Evolutionary conservation across 2,329 filamentous ascomycete genomes (phyloP).

Genomic region (Macrophomina phaseolina): DNA sequence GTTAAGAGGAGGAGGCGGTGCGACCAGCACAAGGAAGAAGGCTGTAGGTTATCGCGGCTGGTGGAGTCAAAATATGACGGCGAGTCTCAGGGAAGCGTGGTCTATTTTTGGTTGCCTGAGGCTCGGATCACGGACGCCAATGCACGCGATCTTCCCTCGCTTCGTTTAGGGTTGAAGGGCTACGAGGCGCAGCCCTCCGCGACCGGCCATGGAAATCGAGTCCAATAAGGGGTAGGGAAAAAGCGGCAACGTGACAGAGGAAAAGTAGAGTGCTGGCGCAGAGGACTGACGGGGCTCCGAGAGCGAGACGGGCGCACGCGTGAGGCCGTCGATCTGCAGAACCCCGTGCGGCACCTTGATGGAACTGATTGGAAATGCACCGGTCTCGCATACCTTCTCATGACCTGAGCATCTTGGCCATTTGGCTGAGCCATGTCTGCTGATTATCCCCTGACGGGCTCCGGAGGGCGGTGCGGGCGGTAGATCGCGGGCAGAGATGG

Average conservation of each 20-base stretch:
- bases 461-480: background rate
- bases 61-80: slow-evolving; percentile 12
- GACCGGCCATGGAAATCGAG: slow-evolving; percentile 10
- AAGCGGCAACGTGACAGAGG: slow-evolving; percentile 15
- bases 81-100: slow-evolving; percentile 25
- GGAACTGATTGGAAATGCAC: slow-evolving; percentile 21
- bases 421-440: slow-evolving; percentile 27
- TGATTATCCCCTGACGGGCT: slow-evolving; percentile 21
- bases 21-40: slow-evolving; percentile 4
- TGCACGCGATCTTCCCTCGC: slow-evolving; percentile 44
- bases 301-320: slow-evolving; percentile 17
- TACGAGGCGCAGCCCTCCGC: slow-evolving; percentile 26
- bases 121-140: slow-evolving; percentile 45
- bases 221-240: slow-evolving; percentile 9
- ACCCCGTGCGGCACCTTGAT: slow-evolving; percentile 23
- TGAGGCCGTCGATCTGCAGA: slow-evolving; percentile 17
- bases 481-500: slow-evolving; percentile 6
- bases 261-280: slow-evolving; percentile 5
- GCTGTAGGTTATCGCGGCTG: slow-evolving; percentile 17
- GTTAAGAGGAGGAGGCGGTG: slow-evolving; percentile 10
- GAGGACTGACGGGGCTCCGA: slow-evolving; percentile 9
- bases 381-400: slow-evolving; percentile 26
- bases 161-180: slow-evolving; percentile 29
- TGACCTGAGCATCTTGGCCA: slow-evolving; percentile 27
- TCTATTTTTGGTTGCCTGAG: slow-evolving; percentile 29